Base-by-base conservation (phyloP, 208 protist genomes). In the Leishmania tarentolae region DNA sequence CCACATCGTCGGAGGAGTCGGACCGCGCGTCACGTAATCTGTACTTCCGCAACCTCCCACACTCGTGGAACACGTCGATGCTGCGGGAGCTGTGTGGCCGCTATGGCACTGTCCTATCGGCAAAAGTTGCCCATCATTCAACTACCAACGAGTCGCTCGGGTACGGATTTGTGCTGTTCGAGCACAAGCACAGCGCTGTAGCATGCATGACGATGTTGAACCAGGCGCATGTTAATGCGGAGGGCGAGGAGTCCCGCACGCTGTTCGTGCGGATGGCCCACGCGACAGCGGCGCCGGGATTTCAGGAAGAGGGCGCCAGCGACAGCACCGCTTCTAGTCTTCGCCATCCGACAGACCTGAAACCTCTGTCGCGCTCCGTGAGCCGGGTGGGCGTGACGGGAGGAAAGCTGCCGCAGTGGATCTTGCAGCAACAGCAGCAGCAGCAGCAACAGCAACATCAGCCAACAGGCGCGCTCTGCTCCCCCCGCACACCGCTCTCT, bases 101-200 rank as follows among this genome's bases (percentile, higher is more conserved):
- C 15, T 95, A 86, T 71, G 91, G 91, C 69, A 65, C 72, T 44
- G 91, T 95, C 37, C 46, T 90, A 59, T 90, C 86, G 21, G 91
- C 91, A 2, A 95, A 91, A 68, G 89, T 95, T 11, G 86, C 86
- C 2, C 89, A 92, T 50, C 86, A 95, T 73, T 66, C 82, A 1
- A 65, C 74, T 5, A 89, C 86, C 1, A 95, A 95, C 50, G 82
- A 87, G 47, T 87, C 85, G 8, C 82, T 88, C 0, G 86, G 85
- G 73, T 95, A 92, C 80, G 91, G 91, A n/a, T 95, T 95, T 80
- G 91, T 94, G 0, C 82, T 94, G n/a, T 93, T 93, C 74, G 89
- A 93, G 76, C 73, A 83, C 5, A 74, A 68, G 50, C 81, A 83
- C 7, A 81, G 85, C 40, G 91, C 91, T 4, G 79, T 81, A 35